Percentiles rank a stretch among this genome's conserved stretches.
Conservation (phyloP, 1,284 basidiomycete genomes). For the Cryptococcus sp. region DNA sequence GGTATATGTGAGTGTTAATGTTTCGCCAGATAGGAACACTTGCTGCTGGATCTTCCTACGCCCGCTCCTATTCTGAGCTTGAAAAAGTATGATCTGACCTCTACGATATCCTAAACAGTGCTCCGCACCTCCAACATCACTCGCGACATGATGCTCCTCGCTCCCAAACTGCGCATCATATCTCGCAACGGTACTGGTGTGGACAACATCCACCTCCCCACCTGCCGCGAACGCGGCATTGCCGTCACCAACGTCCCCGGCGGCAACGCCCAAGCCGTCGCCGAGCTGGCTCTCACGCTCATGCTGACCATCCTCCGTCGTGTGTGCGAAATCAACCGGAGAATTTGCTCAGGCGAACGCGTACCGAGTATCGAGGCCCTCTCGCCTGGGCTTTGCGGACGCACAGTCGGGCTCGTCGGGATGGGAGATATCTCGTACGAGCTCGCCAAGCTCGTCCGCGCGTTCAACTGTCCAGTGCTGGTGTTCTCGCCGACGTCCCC, state of each 20-base stretch:
- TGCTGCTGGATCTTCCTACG: not conserved
- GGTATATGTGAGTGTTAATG: conserved; percentile 23
- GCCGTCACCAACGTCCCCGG: conserved; percentile 58
- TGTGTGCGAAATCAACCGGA: conserved; percentile 52
- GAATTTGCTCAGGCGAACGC: conserved; percentile 59
- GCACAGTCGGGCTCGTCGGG: conserved; percentile 48
- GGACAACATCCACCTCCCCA: conserved; percentile 38
- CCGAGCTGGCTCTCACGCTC: conserved; percentile 57
- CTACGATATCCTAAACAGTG: conserved; percentile 14
- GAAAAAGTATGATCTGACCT: not conserved
- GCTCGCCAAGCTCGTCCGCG: conserved; percentile 41
- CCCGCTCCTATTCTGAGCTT: too few relatives aligned
- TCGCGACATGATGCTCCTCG: conserved; percentile 18
- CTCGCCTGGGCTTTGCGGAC: conserved; percentile 48
- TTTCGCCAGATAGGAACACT: not conserved
- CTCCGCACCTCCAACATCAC: conserved; percentile 27
- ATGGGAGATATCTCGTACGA: conserved; percentile 51
- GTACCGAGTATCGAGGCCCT: conserved; percentile 55
- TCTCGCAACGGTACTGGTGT: conserved; percentile 37
- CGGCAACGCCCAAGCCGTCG: conserved; percentile 54
- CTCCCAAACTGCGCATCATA: conserved; percentile 29
- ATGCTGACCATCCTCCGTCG: conserved; percentile 58
- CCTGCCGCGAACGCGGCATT: conserved; percentile 56
- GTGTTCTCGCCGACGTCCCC: conserved; percentile 50
- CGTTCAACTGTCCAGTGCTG: conserved; percentile 43